Conservation (phyloP, 1,139 yeast genomes). For the Suhomyces terraborum region DNA sequence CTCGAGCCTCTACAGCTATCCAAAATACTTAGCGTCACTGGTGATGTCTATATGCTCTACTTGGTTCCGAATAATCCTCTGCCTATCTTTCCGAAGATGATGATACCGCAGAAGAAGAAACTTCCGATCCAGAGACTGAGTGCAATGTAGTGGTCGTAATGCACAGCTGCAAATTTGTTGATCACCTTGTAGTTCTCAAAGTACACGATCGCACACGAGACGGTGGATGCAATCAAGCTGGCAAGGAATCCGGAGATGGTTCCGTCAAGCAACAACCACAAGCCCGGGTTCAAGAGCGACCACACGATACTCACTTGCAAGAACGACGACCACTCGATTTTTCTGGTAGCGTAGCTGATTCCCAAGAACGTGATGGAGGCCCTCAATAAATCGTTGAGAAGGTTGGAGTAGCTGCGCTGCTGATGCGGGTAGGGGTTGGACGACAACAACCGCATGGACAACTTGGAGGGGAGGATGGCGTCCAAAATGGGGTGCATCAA, state of each 20-base stretch:
- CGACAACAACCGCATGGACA: conserved; percentile 26
- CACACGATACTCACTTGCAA: conserved; percentile 76
- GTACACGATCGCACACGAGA: conserved; percentile 42
- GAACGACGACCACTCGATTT: conserved; percentile 76
- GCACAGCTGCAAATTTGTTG: conserved; percentile 18
- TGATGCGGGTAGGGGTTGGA: conserved; percentile 31
- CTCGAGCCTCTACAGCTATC: too few relatives aligned
- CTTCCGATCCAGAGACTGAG: conserved; percentile 56
- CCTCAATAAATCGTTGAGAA: conserved; percentile 48
- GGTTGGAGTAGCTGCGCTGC: conserved; percentile 28
- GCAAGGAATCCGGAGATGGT: conserved; percentile 65
- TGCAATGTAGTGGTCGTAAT: conserved; percentile 35
- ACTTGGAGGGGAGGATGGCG: conserved; percentile 38
- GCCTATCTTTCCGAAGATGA: conserved; percentile 73
- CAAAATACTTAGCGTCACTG: background rate
- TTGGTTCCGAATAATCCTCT: conserved; percentile 45
- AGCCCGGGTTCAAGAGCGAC: conserved; percentile 72
- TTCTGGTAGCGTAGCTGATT: conserved; percentile 78
- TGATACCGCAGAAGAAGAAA: conserved; percentile 67
- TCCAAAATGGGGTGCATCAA: conserved; percentile 64
- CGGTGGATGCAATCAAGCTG: conserved; percentile 43
- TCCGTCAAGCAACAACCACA: conserved; percentile 82
- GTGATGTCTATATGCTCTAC: conserved; percentile 5
- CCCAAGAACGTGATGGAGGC: conserved; percentile 79
- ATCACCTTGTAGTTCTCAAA: conserved; percentile 29